Percentiles rank a stretch among this genome's conserved stretches.
Conservation (phyloP, 148 eudicot species). For the Talinum fruticosum region DNA sequence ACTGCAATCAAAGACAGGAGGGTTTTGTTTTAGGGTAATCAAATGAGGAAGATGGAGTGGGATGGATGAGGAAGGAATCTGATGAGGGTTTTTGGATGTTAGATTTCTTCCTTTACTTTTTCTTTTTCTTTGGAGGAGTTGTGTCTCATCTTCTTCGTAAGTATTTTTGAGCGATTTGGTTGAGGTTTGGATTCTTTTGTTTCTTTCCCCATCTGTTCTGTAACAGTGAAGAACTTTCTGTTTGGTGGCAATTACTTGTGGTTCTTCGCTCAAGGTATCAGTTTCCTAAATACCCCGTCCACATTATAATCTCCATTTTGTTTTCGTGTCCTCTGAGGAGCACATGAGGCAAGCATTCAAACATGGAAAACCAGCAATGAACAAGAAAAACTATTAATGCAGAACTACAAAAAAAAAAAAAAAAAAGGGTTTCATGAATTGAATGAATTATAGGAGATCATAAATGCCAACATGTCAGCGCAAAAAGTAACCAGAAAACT, state of each 20-base stretch:
- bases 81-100: not conserved
- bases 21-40: not conserved
- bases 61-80: not conserved
- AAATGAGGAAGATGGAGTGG: not conserved
- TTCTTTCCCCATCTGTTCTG: not conserved
- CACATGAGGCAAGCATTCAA: not conserved
- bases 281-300: too few relatives aligned
- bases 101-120: not conserved
- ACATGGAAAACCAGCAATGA: not conserved
- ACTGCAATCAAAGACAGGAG: not conserved
- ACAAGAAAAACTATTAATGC: not conserved
- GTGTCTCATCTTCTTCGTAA: not conserved
- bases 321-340: too few relatives aligned
- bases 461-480: not conserved
- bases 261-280: not conserved
- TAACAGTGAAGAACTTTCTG: not conserved
- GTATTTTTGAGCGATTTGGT: not conserved
- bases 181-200: conserved; percentile 1
- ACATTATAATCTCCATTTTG: too few relatives aligned
- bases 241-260: not conserved
- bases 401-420: not conserved
- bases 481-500: not conserved
- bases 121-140: not conserved
- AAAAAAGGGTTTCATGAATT: not conserved
- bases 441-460: not conserved